These are phyloP conservation scores for Colletotrichum chlorophyti DNA, from an alignment of 2,329 filamentous ascomycete species.

Conservation along the genomic window DNA sequence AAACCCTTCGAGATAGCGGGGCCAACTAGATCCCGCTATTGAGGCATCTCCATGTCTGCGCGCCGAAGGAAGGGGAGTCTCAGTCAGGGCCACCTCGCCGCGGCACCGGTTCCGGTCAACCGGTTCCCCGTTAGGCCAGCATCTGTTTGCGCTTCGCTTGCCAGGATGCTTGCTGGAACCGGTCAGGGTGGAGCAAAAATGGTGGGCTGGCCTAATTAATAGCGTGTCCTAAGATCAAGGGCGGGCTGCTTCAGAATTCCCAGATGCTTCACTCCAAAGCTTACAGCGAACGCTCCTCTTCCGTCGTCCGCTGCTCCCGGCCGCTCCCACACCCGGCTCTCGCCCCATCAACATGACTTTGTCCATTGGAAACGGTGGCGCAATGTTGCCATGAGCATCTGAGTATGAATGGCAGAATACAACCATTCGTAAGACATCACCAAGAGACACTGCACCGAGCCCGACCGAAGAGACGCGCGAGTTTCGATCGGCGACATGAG, in stretches of 20 bases:
- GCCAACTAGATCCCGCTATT: not conserved
- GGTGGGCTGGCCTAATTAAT: slow-evolving; percentile 12
- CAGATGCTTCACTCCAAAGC: not conserved
- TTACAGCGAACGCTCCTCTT: too few species aligned
- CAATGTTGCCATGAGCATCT: not conserved
- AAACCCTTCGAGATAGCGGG: not conserved
- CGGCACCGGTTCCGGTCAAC: slow-evolving; percentile 22
- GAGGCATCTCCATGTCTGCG: slow-evolving; percentile 8
- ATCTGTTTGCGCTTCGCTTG: slow-evolving; percentile 8
- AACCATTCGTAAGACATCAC: too few species aligned
- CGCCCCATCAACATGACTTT: not conserved
- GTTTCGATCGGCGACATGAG: too few species aligned
- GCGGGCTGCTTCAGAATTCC: slow-evolving; percentile 13
- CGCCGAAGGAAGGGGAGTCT: not conserved
- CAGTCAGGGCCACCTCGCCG: slow-evolving; percentile 8
- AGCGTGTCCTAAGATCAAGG: slow-evolving; percentile 7
- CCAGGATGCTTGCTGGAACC: slow-evolving; percentile 9
- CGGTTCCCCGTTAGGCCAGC: slow-evolving; percentile 19
- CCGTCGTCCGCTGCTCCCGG: not conserved
- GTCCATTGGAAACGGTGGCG: not conserved
- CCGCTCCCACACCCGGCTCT: not conserved
- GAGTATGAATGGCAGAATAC: not conserved
- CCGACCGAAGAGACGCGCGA: too few species aligned
- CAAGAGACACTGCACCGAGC: too few species aligned
- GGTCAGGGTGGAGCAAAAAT: not conserved